A percentile compares a stretch with the other conserved stretches of the same genome.
phyloP scores from a whole-genome alignment of 768 basidiomycete species.

The Suillus hirtellus region DNA sequence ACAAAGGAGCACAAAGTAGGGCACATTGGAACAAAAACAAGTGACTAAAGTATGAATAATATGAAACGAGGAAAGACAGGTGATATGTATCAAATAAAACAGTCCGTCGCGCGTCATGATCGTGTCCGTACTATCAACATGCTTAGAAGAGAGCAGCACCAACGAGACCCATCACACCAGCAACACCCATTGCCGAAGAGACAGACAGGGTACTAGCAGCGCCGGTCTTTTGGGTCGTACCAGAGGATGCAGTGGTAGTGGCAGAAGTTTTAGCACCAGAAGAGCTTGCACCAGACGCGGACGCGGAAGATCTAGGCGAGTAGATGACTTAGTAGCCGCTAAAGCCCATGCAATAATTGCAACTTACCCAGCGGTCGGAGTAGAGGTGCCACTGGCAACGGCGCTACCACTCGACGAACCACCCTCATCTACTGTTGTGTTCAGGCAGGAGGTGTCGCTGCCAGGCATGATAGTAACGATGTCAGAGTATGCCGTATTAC shows the following conservation, averaged over 20 bases:
- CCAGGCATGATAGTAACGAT: constrained; percentile 44
- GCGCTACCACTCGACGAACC: constrained; percentile 11
- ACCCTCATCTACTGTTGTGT: constrained; percentile 19
- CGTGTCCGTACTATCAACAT: neutral
- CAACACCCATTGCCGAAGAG: constrained; percentile 43
- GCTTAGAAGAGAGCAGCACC: constrained; percentile 50
- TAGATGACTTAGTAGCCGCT: neutral
- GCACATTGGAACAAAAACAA: neutral
- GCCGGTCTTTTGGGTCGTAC: constrained; percentile 28
- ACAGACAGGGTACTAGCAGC: constrained; percentile 33
- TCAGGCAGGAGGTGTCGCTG: constrained; percentile 33
- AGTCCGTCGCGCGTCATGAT: constrained; percentile 17
- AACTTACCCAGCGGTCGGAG: neutral
- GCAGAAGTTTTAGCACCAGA: constrained; percentile 21
- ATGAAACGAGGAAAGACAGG: constrained; percentile 11
- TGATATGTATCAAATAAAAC: constrained; percentile 23
- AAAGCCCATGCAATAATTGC: neutral
- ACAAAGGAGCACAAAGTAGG: neutral
- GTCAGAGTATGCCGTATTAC: constrained; percentile 52
- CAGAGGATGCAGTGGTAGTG: constrained; percentile 16
- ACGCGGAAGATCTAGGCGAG: constrained; percentile 20
- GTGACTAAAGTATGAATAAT: constrained; percentile 2
- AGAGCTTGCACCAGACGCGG: constrained; percentile 14
- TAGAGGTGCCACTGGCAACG: constrained; percentile 10
- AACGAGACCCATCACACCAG: constrained; percentile 50